Percentiles rank a stretch among this genome's conserved stretches.
Conservation (phyloP, 345 rosid genomes). For the Bruguiera gymnorhiza region DNA sequence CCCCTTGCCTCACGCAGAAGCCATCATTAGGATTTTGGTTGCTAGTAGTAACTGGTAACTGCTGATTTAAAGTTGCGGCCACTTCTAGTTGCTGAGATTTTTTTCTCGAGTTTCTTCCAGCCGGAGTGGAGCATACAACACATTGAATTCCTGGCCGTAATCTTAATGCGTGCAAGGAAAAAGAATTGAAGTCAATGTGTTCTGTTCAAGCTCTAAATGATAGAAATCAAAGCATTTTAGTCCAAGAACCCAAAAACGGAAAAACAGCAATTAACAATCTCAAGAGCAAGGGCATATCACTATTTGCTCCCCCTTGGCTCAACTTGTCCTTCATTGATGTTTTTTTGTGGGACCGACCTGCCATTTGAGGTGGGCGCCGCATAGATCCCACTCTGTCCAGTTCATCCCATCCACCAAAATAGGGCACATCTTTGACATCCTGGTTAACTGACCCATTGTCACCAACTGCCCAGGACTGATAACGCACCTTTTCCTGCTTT, state of each 20-base stretch:
- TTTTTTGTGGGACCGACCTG: conserved; percentile 11
- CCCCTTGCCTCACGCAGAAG: too few species aligned
- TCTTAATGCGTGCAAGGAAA: not conserved
- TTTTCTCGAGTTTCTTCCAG: not conserved
- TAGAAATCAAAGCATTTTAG: conserved; percentile 36
- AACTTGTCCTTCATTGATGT: conserved; percentile 21
- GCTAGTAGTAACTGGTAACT: too few species aligned
- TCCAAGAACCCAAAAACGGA: conserved; percentile 54
- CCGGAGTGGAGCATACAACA: not conserved
- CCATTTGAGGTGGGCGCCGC: conserved; percentile 12
- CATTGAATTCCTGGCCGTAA: not conserved
- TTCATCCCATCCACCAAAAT: conserved; percentile 67
- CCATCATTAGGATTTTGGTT: too few species aligned
- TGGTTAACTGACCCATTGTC: conserved; percentile 24
- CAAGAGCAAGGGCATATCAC: conserved; percentile 44
- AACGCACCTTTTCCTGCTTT: conserved; percentile 20
- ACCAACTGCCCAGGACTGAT: conserved; percentile 27
- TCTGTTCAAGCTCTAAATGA: not conserved
- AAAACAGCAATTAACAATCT: conserved; percentile 56
- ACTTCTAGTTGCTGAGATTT: too few species aligned
- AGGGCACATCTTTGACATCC: conserved; percentile 15
- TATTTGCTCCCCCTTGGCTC: conserved; percentile 26
- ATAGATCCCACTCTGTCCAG: conserved; percentile 26
- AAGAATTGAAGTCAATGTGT: not conserved
- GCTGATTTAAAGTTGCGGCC: too few species aligned